Evolutionary conservation across 768 basidiomycete genomes (phyloP).

Genomic region (Sistotremastrum suecicum): DNA sequence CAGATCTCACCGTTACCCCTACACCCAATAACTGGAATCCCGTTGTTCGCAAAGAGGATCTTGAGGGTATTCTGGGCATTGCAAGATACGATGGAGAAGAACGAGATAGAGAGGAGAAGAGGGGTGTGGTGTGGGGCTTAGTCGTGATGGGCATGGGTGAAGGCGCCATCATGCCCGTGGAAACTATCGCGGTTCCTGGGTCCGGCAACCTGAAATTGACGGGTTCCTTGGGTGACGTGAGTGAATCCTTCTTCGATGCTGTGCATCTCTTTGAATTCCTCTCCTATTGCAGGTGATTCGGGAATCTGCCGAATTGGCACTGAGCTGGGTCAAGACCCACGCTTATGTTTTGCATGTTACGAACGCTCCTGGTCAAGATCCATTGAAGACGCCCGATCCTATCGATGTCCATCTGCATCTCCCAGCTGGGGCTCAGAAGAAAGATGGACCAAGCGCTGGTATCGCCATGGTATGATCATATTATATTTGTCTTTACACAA

Average conservation of each 20-base stretch:
- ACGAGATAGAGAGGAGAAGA: conserved; percentile 53
- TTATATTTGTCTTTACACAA: not conserved
- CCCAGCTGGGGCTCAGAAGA: conserved; percentile 83
- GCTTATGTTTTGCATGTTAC: conserved; percentile 73
- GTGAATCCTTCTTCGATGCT: conserved; percentile 9
- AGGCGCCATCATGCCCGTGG: conserved; percentile 74
- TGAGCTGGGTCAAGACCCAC: conserved; percentile 86
- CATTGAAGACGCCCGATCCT: conserved; percentile 53
- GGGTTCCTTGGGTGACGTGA: conserved; percentile 68
- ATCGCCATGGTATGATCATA: conserved; percentile 56
- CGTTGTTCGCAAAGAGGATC: conserved; percentile 48
- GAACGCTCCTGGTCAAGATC: conserved; percentile 51
- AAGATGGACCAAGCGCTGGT: conserved; percentile 87
- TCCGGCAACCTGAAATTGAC: conserved; percentile 62
- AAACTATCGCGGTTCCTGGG: conserved; percentile 70
- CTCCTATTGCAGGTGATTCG: conserved; percentile 50
- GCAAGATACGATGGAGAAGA: conserved; percentile 73
- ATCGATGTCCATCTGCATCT: conserved; percentile 84
- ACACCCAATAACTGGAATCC: conserved; percentile 33
- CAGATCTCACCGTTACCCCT: conserved; percentile 8
- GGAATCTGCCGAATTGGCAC: conserved; percentile 79
- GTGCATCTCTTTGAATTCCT: too few relatives aligned
- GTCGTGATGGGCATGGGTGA: conserved; percentile 85
- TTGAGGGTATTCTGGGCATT: conserved; percentile 77
- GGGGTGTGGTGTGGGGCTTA: conserved; percentile 73